Percentiles rank a stretch among this genome's conserved stretches.
Evolutionary conservation across 768 basidiomycete species (phyloP).

Genomic region (Boletus patriciae): DNA sequence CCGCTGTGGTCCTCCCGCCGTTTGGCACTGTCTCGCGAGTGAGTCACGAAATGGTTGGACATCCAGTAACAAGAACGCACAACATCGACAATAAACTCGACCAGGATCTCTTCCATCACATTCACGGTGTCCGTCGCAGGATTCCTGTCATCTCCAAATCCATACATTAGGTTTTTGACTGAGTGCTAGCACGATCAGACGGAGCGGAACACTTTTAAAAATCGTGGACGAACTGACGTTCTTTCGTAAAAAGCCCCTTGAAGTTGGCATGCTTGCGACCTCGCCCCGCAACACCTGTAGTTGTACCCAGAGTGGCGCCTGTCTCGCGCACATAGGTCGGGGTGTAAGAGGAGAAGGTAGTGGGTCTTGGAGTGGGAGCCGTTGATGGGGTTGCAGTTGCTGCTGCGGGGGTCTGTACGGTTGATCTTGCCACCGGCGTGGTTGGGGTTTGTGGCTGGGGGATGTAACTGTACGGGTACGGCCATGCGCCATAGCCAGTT

Average conservation of each 20-base stretch:
- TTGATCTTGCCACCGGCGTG: constrained; percentile 28
- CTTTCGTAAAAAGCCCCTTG: constrained; percentile 78
- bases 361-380: constrained; percentile 36
- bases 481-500: constrained; percentile 68
- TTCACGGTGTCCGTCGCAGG: constrained; percentile 85
- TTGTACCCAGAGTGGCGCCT: constrained; percentile 35
- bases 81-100: constrained; percentile 88
- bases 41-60: constrained; percentile 4
- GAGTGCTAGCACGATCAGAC: constrained; percentile 15
- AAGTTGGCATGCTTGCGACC: constrained; percentile 66
- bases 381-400: constrained; percentile 33
- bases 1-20: constrained; percentile 65
- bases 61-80: constrained; percentile 48
- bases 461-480: constrained; percentile 66
- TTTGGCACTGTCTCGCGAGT: constrained; percentile 56
- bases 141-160: constrained; percentile 89
- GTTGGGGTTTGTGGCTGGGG: constrained; percentile 38
- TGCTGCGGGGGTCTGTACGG: constrained; percentile 31
- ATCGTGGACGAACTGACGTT: constrained; percentile 50
- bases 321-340: constrained; percentile 53
- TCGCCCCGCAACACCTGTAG: constrained; percentile 44
- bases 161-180: constrained; percentile 90
- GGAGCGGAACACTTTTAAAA: neutral
- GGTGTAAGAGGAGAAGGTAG: constrained; percentile 58
- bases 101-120: constrained; percentile 91